Evolutionary conservation across 495 filamentous ascomycete species (phyloP), one percentile per base, ranked within the genome.

Genomic region (Staphylotrichum longicolle): DNA sequence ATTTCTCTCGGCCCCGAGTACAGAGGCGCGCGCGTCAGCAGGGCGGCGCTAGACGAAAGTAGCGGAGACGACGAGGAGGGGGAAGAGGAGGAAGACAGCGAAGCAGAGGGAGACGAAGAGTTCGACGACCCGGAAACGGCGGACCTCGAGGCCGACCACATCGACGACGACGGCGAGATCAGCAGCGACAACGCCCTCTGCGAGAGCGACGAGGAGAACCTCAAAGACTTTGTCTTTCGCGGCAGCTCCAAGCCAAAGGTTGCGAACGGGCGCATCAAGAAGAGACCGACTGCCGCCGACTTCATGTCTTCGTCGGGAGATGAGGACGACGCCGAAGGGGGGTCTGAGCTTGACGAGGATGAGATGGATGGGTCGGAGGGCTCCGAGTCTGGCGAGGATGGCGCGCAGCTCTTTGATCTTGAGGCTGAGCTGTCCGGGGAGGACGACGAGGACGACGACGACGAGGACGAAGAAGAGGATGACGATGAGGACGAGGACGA

Each of bases 1-100:
- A 76, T 80, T 54, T 72, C 72, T 20, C 82, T 91, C 0, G 94
- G 93, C 7, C 88, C 91, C 42, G 85, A 91, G 69, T 98, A 98
- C 70, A 78, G 83, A 46, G 94, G 93, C 10, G 81, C 88, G 5
- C 83, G 82, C 51, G 82, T 98, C n/a, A 91, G 86, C 63, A 82
- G 95, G 54, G 81, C 88, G 33, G 85, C 82, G 0, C 78, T 93
- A 9, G 79, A 84, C 41, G 73, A 75, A 30, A 76, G 74, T n/a
- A 66, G 70, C 54, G 73, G 72, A 14, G 65, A 71, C 15, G 62
- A 74, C 3, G 78, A 75, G 4, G 72, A 77, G 12, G 76, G 75
- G 0, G 74, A 76, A 0, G 74, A 76, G 0, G 77, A 78, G 1
- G 73, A 70, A 2, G 70, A 63, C 11, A 64, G 70, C 27, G 63